Percentiles rank a stretch among this genome's conserved stretches.
phyloP scores from a whole-genome alignment of 1,284 basidiomycete genomes.

The Naganishia albida region DNA sequence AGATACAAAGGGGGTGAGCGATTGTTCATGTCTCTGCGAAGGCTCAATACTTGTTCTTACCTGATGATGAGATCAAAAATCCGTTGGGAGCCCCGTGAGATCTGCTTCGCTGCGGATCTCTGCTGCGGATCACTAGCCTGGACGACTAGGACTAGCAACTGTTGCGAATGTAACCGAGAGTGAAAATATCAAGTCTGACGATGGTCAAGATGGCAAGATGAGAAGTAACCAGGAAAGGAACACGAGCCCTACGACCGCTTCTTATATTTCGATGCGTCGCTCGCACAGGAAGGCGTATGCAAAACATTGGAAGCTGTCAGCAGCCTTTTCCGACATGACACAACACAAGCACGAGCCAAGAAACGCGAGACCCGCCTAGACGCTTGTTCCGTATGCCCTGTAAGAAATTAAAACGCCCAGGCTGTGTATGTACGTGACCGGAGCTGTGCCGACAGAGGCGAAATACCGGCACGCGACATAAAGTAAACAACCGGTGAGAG shows the following conservation, averaged over 20 bases:
- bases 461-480: neutral
- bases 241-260: neutral
- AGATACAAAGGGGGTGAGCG: neutral
- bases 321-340: constrained; percentile 1
- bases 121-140: constrained; percentile 17
- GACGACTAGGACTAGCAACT: neutral
- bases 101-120: neutral
- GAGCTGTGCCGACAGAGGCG: neutral
- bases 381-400: neutral
- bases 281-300: neutral
- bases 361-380: constrained; percentile 1
- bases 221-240: too few relatives aligned
- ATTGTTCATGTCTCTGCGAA: neutral
- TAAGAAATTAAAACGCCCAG: neutral
- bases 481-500: neutral
- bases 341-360: constrained; percentile 8
- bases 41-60: neutral
- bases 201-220: too few relatives aligned
- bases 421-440: neutral
- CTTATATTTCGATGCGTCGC: constrained; percentile 3
- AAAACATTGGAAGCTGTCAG: neutral
- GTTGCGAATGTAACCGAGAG: neutral
- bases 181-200: too few relatives aligned
- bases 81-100: neutral
- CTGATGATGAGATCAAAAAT: neutral